Evolutionary conservation across 345 rosid species (phyloP), one percentile per base, ranked within the genome.

Genomic region (Luvunga scandens): DNA sequence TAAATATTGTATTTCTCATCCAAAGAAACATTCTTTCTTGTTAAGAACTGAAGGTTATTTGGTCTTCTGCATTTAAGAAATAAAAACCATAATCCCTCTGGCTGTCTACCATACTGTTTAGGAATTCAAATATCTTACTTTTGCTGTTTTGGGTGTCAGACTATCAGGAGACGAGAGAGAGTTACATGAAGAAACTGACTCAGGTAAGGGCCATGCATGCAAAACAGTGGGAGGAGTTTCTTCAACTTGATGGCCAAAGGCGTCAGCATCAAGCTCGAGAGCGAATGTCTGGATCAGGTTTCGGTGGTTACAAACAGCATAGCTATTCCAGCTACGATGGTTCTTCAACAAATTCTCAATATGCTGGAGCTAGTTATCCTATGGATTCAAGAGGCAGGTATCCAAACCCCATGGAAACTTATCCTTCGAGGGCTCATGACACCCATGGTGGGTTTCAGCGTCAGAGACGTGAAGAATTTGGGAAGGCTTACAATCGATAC

Each of bases 151-250:
- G 78, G 75, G 73, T 84, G 89, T 75, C 85, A 96, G 99, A 89
- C 91, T 30, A 82, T 96, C 69, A 89, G 90, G 98, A 93, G 86
- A 89, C 93, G 85, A 88, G 95, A 87, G 98, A 96, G 85, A 86
- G 81, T 79, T 90, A 92, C 90, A 83, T 86, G 89, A 90, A 92
- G 91, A 91, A 91, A 85, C 84, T 91, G 80, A 84, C 90, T 77
- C 75, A 76, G 21, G 48, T 91, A 77, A 89, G 98, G 88, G 86
- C 84, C 78, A 55, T 85, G 72, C 95, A 96, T 76, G 81, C 90
- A 72, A 89, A 89, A 77, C 91, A 88, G 77, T 94, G 95, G 91
- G 98, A 92, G 71, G 97, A 90, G n/a, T 94, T 94, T 80, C 92
- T 92, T 82, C 92, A 89, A 75, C 57, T 85, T n/a, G 91, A 94